These are phyloP conservation scores for Trypanosoma boissoni DNA, from an alignment of 208 protist genomes.

Conservation along the genomic window DNA sequence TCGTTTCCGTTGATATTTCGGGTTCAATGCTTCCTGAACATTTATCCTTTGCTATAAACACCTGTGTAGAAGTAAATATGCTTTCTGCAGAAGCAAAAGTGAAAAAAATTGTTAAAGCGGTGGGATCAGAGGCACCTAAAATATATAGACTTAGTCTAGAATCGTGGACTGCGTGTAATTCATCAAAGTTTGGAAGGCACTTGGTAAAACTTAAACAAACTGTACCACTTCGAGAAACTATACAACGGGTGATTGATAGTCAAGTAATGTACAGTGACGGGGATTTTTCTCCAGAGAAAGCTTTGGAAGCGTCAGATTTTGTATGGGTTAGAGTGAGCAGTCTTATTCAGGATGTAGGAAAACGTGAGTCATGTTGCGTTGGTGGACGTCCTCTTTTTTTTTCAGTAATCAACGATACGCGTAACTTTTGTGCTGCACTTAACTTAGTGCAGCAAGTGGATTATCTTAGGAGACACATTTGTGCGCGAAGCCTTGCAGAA, in stretches of 20 bases:
- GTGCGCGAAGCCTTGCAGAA: constrained; percentile 24
- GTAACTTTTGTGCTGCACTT: constrained; percentile 42
- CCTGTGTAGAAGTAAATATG: constrained; percentile 45
- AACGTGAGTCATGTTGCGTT: constrained; percentile 22
- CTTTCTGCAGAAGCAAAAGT: constrained; percentile 18
- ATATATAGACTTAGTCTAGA: constrained; percentile 13
- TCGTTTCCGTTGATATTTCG: constrained; percentile 33
- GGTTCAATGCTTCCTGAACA: constrained; percentile 32
- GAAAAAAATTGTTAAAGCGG: constrained; percentile 10
- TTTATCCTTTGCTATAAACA: constrained; percentile 32
- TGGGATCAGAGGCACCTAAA: constrained; percentile 22
- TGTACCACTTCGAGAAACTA: constrained; percentile 2
- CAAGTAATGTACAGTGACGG: constrained; percentile 25
- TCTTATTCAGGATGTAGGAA: constrained; percentile 13
- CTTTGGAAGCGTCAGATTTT: constrained; percentile 23
- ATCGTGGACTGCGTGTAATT: constrained; percentile 13
- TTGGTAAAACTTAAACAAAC: not conserved
- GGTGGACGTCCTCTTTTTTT: constrained; percentile 13
- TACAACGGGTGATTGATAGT: constrained; percentile 7
- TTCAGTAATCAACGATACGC: constrained; percentile 46
- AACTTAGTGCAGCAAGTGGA: constrained; percentile 41
- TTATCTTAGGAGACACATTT: constrained; percentile 30
- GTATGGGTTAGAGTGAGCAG: constrained; percentile 20
- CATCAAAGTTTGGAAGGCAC: not conserved
- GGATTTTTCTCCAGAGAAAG: constrained; percentile 25